These are phyloP conservation scores for Aspergillus funiculosus DNA, from an alignment of 495 filamentous ascomycete species.

Conservation along the genomic window DNA sequence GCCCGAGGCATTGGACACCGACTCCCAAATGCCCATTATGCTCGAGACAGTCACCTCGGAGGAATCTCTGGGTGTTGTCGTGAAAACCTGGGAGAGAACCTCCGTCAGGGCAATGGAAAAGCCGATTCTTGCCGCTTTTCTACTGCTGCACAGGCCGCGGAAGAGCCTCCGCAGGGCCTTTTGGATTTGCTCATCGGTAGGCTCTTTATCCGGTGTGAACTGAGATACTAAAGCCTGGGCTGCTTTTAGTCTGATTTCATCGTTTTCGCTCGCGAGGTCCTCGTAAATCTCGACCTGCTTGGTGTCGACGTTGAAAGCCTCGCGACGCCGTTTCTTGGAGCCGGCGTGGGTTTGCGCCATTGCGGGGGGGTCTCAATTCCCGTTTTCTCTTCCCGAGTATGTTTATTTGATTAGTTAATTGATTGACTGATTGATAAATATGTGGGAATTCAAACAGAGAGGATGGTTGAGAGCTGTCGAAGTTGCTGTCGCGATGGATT, in stretches of 20 bases:
- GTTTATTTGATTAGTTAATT: too few species aligned
- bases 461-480: not conserved
- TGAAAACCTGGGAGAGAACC: conserved; percentile 57
- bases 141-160: conserved; percentile 80
- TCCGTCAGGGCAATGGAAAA: conserved; percentile 88
- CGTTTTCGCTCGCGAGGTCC: conserved; percentile 49
- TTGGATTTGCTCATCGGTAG: conserved; percentile 37
- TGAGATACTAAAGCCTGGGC: conserved; percentile 42
- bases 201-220: conserved; percentile 40
- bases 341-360: conserved; percentile 25
- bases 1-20: conserved; percentile 59
- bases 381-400: not conserved
- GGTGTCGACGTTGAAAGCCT: conserved; percentile 40
- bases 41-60: conserved; percentile 40
- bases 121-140: conserved; percentile 84
- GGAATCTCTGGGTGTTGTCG: conserved; percentile 17
- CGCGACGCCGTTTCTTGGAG: conserved; percentile 44
- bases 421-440: too few species aligned
- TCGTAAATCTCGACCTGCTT: conserved; percentile 52
- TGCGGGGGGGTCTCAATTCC: not conserved
- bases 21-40: conserved; percentile 59
- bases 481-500: not conserved
- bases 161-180: conserved; percentile 60
- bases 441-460: not conserved
- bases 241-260: conserved; percentile 46